Conservation (phyloP, 2,329 filamentous ascomycete genomes). For the Sclerotinia nivalis region DNA sequence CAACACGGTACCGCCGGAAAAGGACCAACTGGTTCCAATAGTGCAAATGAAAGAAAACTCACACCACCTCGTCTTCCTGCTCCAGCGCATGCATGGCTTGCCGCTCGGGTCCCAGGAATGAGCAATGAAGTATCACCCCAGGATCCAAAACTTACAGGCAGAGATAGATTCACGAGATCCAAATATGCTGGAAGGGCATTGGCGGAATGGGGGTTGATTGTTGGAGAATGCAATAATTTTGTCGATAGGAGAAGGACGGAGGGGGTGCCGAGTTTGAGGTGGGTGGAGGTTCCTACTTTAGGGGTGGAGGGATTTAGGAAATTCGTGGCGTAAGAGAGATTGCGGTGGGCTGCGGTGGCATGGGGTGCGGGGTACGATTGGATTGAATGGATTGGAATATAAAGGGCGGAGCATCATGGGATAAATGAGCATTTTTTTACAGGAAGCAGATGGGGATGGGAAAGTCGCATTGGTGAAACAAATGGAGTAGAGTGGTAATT, state of each 20-base stretch:
- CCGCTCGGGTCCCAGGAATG: constrained; percentile 39
- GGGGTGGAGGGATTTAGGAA: constrained; percentile 62
- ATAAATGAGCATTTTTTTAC: constrained; percentile 1
- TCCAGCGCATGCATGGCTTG: constrained; percentile 66
- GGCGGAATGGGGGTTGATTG: constrained; percentile 75
- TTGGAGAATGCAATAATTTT: constrained; percentile 79
- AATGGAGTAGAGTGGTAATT: neutral
- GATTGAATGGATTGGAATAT: neutral
- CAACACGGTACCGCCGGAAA: constrained; percentile 15
- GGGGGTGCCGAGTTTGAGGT: constrained; percentile 64
- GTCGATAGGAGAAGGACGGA: constrained; percentile 74
- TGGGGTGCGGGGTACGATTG: neutral
- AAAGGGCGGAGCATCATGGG: neutral
- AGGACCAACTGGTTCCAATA: constrained; percentile 19
- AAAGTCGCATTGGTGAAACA: neutral
- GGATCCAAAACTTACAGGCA: constrained; percentile 33
- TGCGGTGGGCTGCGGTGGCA: neutral
- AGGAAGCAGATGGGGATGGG: neutral
- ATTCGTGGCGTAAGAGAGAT: constrained; percentile 27
- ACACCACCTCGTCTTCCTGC: constrained; percentile 67
- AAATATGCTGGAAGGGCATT: constrained; percentile 72
- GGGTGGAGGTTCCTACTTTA: constrained; percentile 69
- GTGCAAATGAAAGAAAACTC: constrained; percentile 56
- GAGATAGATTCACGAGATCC: constrained; percentile 43
- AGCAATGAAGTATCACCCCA: constrained; percentile 34